Conservation (phyloP, 2,329 filamentous ascomycete genomes). For the Verruconis gallopava region DNA sequence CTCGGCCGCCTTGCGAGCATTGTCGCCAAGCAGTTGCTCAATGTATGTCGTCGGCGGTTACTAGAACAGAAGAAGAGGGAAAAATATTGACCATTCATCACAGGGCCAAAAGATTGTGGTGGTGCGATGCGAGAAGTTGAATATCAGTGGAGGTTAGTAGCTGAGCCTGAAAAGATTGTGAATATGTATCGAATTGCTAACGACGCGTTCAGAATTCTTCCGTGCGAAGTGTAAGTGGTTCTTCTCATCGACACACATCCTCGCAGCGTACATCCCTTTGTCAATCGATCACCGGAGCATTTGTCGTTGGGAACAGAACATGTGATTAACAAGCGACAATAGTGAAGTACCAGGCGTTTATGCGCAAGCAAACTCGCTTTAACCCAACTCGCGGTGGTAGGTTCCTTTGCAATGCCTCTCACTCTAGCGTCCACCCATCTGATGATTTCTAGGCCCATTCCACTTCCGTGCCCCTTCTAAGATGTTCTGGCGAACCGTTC, state of each 20-base stretch:
- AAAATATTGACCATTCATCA: constrained; percentile 15
- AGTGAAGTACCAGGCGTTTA: constrained; percentile 99
- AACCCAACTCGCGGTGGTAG: constrained; percentile 97
- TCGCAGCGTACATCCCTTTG: not conserved
- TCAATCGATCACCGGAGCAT: not conserved
- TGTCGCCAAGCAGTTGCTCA: constrained; percentile 97
- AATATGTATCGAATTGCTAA: constrained; percentile 96
- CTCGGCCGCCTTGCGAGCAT: constrained; percentile 97
- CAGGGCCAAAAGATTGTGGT: constrained; percentile 97
- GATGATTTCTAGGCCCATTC: constrained; percentile 64
- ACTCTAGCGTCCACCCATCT: constrained; percentile 13
- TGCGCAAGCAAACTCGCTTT: constrained; percentile 99
- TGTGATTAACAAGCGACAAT: constrained; percentile 22
- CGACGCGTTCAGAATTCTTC: constrained; percentile 99
- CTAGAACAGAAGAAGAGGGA: not conserved
- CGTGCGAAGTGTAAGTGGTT: constrained; percentile 91
- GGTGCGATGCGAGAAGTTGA: constrained; percentile 96
- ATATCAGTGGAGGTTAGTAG: constrained; percentile 75
- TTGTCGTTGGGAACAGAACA: not conserved
- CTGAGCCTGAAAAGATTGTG: constrained; percentile 97
- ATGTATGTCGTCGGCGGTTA: constrained; percentile 22
- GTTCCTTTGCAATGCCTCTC: constrained; percentile 21
- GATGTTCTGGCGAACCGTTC: constrained; percentile 99
- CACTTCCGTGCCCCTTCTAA: constrained; percentile 98
- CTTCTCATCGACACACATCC: constrained; percentile 1